A percentile compares a stretch with the other conserved stretches of the same genome.
Conservation (phyloP, 2,329 filamentous ascomycete species). For the Aspergillus carbonarius region DNA sequence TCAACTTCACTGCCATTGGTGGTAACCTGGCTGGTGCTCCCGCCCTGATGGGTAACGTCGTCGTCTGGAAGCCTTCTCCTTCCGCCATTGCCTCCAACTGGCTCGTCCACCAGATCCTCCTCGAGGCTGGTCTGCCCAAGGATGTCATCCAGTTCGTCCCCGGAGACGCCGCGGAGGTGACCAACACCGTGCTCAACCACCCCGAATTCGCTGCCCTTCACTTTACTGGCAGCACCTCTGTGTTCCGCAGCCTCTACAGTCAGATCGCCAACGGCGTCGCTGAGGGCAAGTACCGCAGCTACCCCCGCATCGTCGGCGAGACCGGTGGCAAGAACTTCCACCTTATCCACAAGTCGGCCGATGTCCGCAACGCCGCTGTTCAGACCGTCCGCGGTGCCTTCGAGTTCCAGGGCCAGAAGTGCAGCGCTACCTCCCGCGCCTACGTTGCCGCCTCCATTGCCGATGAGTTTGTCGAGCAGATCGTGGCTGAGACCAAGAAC, state of each 20-base stretch:
- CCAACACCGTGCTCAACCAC: conserved; percentile 72
- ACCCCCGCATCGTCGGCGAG: conserved; percentile 86
- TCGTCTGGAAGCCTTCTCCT: conserved; percentile 95
- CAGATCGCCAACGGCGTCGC: conserved; percentile 80
- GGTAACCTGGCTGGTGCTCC: conserved; percentile 82
- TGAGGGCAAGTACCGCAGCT: conserved; percentile 77
- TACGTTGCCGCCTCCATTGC: conserved; percentile 77
- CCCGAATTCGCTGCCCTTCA: conserved; percentile 85
- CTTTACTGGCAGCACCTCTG: conserved; percentile 88
- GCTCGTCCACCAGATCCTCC: conserved; percentile 83
- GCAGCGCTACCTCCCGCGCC: conserved; percentile 76
- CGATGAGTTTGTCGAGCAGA: conserved; percentile 66
- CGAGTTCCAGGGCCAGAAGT: conserved; percentile 90
- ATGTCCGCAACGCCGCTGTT: conserved; percentile 73
- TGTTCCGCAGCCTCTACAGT: conserved; percentile 86
- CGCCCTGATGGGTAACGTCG: conserved; percentile 88
- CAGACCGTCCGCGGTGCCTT: conserved; percentile 86
- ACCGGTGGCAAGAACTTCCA: conserved; percentile 96
- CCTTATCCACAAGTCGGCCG: conserved; percentile 73
- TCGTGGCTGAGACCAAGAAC: conserved; percentile 67
- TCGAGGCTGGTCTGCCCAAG: conserved; percentile 85
- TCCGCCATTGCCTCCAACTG: conserved; percentile 86
- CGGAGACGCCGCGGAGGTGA: conserved; percentile 81
- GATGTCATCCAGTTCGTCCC: conserved; percentile 94
- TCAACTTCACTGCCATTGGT: conserved; percentile 96